phyloP scores from a whole-genome alignment of 805 yeast genomes.

The Kodamaea nitidulidarum region DNA sequence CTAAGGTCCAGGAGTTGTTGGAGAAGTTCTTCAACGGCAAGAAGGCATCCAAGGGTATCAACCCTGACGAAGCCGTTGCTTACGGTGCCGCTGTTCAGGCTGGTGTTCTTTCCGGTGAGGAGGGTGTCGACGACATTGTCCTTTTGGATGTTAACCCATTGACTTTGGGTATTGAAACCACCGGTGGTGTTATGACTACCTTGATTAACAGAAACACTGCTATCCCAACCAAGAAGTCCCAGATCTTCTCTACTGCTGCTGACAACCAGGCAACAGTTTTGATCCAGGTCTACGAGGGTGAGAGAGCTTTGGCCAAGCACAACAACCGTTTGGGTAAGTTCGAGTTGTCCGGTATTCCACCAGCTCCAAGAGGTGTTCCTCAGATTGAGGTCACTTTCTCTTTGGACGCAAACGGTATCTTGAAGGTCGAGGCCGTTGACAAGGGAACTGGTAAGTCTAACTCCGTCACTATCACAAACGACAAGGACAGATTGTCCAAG shows the following conservation, averaged over 20 bases:
- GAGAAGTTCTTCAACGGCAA: conserved; percentile 44
- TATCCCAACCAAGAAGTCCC: conserved; percentile 97
- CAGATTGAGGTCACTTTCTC: conserved; percentile 98
- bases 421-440: conserved; percentile 98
- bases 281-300: conserved; percentile 99
- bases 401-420: conserved; percentile 99
- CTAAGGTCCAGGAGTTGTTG: conserved; percentile 46
- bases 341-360: conserved; percentile 97
- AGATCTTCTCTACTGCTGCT: conserved; percentile 97
- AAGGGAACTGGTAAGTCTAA: conserved; percentile 98
- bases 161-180: conserved; percentile 99
- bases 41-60: conserved; percentile 46
- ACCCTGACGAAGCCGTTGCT: conserved; percentile 50
- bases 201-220: conserved; percentile 99
- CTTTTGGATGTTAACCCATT: conserved; percentile 97
- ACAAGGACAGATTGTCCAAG: conserved; percentile 95
- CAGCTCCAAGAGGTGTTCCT: conserved; percentile 98
- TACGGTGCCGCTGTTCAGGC: conserved; percentile 95
- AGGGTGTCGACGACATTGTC: conserved; percentile 91
- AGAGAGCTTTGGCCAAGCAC: conserved; percentile 97
- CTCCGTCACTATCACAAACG: conserved; percentile 97
- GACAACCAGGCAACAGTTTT: conserved; percentile 98
- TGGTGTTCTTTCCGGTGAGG: conserved; percentile 96
- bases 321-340: conserved; percentile 98
- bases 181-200: conserved; percentile 98